Evolutionary conservation across 441 rosid genomes (phyloP), one percentile per base, ranked within the genome.

Genomic region (Geranium incanum): DNA sequence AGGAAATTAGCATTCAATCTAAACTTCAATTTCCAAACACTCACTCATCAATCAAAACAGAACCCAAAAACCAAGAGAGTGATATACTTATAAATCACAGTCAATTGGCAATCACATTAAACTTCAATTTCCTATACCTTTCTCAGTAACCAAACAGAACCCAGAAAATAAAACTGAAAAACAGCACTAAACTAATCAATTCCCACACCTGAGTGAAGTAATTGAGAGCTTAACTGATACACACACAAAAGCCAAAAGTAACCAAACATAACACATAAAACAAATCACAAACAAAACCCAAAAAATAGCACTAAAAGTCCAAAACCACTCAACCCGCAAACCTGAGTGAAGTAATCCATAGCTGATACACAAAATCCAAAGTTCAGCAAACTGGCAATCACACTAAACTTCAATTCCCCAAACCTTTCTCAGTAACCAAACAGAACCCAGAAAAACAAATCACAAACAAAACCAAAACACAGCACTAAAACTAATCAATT

Each of bases 251-350:
- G 3, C 33, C 33, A 28, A 28, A 28, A 55, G 0, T 19, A 38
- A 55, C 67, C 45, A 70, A 80, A 36, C 18, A 1, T 6, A 59
- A 45, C 7, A n/a, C 9, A n/a, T 15, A 21, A n/a, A 23, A n/a
- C 18, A 33, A 66, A 11, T 36, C 15, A 66, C 6, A 28, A 37
- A 66, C 50, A 43, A 41, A 39, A 39, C 6, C 43, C 43, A 5
- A 7, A 39, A 39, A 39, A 39, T 21, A 39, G 43, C 8, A 39
- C 43, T 39, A 4, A 39, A 28, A 28, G 33, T 28, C 33, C 33
- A 28, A 28, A 28, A 28, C 33, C 33, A 28, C 33, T 28, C 33
- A 28, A 28, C 3, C 33, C 33, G 33, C 33, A 28, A 28, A 28
- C 33, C 33, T 28, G 33, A 28, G 33, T 28, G 33, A 28, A 28